Evolutionary conservation across 257 asterid species (phyloP), one percentile per base, ranked within the genome.

Genomic region (Solanum pennellii): DNA sequence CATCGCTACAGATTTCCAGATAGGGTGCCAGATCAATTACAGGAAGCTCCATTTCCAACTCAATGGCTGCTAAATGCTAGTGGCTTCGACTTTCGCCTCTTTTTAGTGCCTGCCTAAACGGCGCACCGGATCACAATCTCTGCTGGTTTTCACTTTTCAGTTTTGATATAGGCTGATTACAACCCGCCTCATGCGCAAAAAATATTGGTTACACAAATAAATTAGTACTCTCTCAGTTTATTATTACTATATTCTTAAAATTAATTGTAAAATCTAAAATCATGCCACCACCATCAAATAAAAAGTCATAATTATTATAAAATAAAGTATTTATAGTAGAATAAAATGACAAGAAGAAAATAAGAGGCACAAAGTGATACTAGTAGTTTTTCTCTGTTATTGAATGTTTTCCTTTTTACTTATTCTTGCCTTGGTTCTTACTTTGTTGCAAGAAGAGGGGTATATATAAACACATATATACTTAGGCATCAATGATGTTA

Each of bases 1-100:
- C 89, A 35, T 41, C 92, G 37, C 89, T 44, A 12, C 85, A 45
- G 21, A 65, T 88, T 68, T 93, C 90, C 71, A 96, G 82, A 91
- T 92, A 96, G 1, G 98, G 94, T 25, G 92, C 90, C 49, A 96
- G 89, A 96, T 96, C 98, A 90, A 96, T 91, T 84, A 94, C 99
- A 86, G 96, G 96, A 86, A 93, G 91, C 92, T 94, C 91, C 96
- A 93, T 91, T 74, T 65, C 33, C 71, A 65, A 65, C 71, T 29
- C 16, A 52, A 72, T 37, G 25, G 25, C 2, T 37, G 7, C 45
- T 71, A 9, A 18, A 16, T 73, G 47, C 29, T 74, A 71, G 20
- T 71, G 69, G 69, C 49, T 62, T 62, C 60, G 75, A 62, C 13
- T 59, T 59, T 59, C 12, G 27, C 66, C 66, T 59, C 11, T 84